Base-by-base conservation (phyloP, 2,329 filamentous ascomycete species). In the Hysterium pulicare region DNA sequence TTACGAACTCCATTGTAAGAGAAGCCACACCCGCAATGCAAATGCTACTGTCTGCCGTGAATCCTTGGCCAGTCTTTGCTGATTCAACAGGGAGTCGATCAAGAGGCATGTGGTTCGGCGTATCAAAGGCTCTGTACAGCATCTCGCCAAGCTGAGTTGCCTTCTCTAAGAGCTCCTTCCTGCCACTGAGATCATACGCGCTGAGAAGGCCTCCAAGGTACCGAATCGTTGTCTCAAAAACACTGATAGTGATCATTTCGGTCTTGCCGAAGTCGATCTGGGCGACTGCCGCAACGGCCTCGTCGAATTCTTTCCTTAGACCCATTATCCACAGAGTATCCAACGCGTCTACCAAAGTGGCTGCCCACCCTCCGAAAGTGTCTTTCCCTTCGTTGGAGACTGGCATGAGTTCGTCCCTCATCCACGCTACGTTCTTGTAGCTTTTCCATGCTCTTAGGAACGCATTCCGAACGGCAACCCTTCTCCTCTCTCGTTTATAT, bases 151-250 rank as follows among this genome's bases (percentile, higher is more conserved):
- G 41, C 34, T 68, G 64, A 24, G 64, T 48, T 1, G 64, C 63
- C 38, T 67, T 67, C n/a, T 62, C 55, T 23, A 68, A 46, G 16
- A 68, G 46, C 2, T 62, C 54, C 21, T 61, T 54, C 38, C 62
- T 59, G 10, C 49, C 48, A 33, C 61, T 67, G 28, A 68, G 51
- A 39, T 68, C 66, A 42, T 67, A 68, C 38, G 66, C 66, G 33
- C 56, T 57, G 22, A 68, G 43, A 15, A 68, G 44, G 7, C 66
- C 66, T 15, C 66, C 64, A 6, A 68, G 57, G 33, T 67, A 67
- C 26, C 66, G 59, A 33, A 75, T 76, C 0, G 71, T 75, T 0
- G 73, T 75, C 48, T 76, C 73, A 42, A 75, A 76, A n/a, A 75
- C 71, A 50, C 73, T 75, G 50, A 76, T 57, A 20, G 69, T 65